Evolutionary conservation across 306 rosid genomes (phyloP), one percentile per base, ranked within the genome.

Genomic region (Vicia sativa): DNA sequence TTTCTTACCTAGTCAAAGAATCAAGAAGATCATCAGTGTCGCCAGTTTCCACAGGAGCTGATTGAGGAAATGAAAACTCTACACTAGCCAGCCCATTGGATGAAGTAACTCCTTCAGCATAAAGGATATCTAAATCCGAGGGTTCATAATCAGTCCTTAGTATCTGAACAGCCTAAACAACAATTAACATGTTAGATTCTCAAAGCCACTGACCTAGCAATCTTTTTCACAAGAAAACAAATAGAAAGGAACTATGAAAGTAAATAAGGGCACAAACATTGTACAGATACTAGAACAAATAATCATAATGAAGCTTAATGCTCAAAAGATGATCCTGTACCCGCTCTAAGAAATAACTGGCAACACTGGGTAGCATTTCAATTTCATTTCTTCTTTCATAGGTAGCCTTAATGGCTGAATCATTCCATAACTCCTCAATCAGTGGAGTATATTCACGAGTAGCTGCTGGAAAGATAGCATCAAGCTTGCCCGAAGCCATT

Each of bases 401-500:
- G 21, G 97, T 84, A 46, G 95, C 97, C 71, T 85, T 85, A 74
- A 87, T 78, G 65, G 99, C 99, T 46, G 90, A 73, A 78, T 87
- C 92, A 53, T 83, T 77, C 97, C 97, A 95, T 76, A 95, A 76
- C 87, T 90, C 99, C 74, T 87, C 97, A 25, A 95, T 81, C 65
- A 90, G 53, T 12, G 99, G 99, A 43, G 92, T 90, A 78, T 95
- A 95, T 76, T 95, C 99, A 76, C 96, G 92, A 50, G 90, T 90
- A 61, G 99, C 99, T 8, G 99, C 99, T 56, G 99, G 99, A 77
- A 95, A 95, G 74, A 95, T 85, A 54, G 88, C 88, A 80, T 90
- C 99, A 77, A 95, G 82, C 79, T 87, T 87, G 77, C 99, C 99
- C 0, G 88, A 77, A 41, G 80, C 97, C 95, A 90, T 95, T 38